phyloP scores from a whole-genome alignment of 805 yeast species.

The Candida orba region DNA sequence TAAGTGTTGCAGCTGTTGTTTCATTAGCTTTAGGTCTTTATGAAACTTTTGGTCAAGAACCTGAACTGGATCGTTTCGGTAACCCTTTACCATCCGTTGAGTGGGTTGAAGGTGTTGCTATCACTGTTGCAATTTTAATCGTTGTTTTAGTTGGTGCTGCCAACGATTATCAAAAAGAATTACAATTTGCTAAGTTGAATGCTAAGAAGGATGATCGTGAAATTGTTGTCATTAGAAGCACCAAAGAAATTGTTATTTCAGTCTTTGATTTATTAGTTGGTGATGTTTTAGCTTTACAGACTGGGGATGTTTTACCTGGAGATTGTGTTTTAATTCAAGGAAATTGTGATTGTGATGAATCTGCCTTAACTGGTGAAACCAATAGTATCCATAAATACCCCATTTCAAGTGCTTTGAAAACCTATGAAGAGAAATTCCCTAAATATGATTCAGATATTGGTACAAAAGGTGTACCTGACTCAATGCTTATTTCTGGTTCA shows the following conservation, averaged over 20 bases:
- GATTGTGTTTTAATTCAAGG: conserved; percentile 76
- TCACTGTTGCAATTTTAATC: conserved; percentile 81
- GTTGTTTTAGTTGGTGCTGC: conserved; percentile 91
- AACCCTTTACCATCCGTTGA: conserved; percentile 75
- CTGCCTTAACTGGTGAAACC: conserved; percentile 91
- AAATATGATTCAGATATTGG: conserved; percentile 30
- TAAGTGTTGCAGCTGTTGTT: conserved; percentile 79
- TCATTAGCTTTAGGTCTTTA: conserved; percentile 88
- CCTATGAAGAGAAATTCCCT: conserved; percentile 23
- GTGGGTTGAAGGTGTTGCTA: conserved; percentile 99
- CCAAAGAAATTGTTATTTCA: conserved; percentile 58
- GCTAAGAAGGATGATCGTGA: conserved; percentile 81
- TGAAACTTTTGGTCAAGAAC: conserved; percentile 82
- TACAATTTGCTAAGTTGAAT: conserved; percentile 83
- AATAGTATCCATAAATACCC: conserved; percentile 68
- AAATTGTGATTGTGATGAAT: conserved; percentile 82
- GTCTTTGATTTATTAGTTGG: conserved; percentile 80
- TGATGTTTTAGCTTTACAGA: conserved; percentile 72
- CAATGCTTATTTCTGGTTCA: conserved; percentile 89
- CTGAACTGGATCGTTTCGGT: conserved; percentile 74
- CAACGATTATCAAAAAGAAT: conserved; percentile 95
- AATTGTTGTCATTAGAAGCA: conserved; percentile 68
- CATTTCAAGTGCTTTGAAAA: conserved; percentile 34
- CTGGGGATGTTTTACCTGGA: conserved; percentile 92
- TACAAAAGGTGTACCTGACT: conserved; percentile 48